phyloP scores from a whole-genome alignment of 805 yeast species.

The Ogataea corticis region DNA sequence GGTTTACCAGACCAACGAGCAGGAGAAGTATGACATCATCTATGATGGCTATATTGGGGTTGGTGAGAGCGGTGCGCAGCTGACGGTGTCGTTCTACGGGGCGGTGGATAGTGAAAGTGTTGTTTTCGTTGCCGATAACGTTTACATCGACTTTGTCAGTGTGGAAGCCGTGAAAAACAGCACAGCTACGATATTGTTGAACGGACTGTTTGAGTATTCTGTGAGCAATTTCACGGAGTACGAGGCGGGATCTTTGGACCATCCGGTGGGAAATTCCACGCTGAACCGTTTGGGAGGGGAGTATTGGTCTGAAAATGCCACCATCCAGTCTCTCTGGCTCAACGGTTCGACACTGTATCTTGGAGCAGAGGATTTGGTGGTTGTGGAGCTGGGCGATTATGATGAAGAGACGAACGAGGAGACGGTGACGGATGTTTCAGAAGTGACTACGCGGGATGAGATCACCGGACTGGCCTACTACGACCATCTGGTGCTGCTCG shows the following conservation, averaged over 20 bases:
- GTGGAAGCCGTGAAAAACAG: slow-evolving; percentile 40
- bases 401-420: slow-evolving; percentile 15
- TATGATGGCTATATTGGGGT: slow-evolving; percentile 53
- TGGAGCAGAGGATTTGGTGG: slow-evolving; percentile 47
- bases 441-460: too few relatives aligned
- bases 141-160: slow-evolving; percentile 49
- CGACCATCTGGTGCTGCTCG: slow-evolving; percentile 45
- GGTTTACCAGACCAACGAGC: slow-evolving; percentile 78
- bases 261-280: slow-evolving; percentile 48
- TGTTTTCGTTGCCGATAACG: slow-evolving; percentile 71
- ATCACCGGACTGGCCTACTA: slow-evolving; percentile 27
- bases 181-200: slow-evolving; percentile 41
- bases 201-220: slow-evolving; percentile 84
- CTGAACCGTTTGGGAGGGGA: slow-evolving; percentile 41
- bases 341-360: slow-evolving; percentile 40
- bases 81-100: slow-evolving; percentile 42
- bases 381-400: slow-evolving; percentile 29
- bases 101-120: slow-evolving; percentile 38
- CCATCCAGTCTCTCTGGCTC: slow-evolving; percentile 37
- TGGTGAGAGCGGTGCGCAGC: slow-evolving; percentile 24
- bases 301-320: slow-evolving; percentile 39
- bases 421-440: background rate
- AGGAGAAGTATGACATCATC: slow-evolving; percentile 76
- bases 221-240: slow-evolving; percentile 57
- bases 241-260: slow-evolving; percentile 18